Evolutionary conservation across 805 yeast genomes (phyloP), one percentile per base, ranked within the genome.

Genomic region (Yamadazyma kitorensis): DNA sequence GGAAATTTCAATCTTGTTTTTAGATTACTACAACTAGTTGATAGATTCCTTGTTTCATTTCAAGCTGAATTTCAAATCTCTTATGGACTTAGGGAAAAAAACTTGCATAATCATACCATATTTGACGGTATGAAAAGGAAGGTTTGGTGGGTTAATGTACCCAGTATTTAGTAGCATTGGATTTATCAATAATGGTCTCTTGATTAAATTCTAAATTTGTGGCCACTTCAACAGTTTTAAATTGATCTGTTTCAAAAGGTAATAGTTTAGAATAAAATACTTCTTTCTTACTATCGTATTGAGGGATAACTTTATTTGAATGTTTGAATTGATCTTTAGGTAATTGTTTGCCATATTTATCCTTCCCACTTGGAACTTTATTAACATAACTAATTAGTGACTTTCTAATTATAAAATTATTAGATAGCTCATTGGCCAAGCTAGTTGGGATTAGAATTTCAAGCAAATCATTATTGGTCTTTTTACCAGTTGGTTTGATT

Each of bases 401-500:
- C 41, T 70, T 74, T 24, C 89, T 55, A 1, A 80, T 61, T 21
- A 76, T 61, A 0, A 78, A 72, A n/a, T n/a, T n/a, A n/a, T n/a
- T n/a, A 2, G 68, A 67, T 4, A 80, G 54, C 8, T 41, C 44
- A 5, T 31, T 11, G 1, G 80, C 82, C 3, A 35, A 7, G 2
- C 13, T 6, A 18, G 57, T 51, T 0, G 86, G 86, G 3, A 78
- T 68, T 86, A 54, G 58, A 8, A 67, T 44, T 17, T 54, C 56
- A 19, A 64, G 34, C 1, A 65, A 59, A 13, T 54, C 53, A 15
- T 56, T 54, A 8, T 36, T 38, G 1, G 29, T 34, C 15, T 52
- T 52, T 2, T 53, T 37, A 2, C 86, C 83, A 0, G 85, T 79
- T 2, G 88, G 81, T 5, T 67, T 69, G 11, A 84, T 52, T 23